These are phyloP conservation scores for Noccaea caerulescens DNA, from an alignment of 345 rosid species.

Conservation along the genomic window DNA sequence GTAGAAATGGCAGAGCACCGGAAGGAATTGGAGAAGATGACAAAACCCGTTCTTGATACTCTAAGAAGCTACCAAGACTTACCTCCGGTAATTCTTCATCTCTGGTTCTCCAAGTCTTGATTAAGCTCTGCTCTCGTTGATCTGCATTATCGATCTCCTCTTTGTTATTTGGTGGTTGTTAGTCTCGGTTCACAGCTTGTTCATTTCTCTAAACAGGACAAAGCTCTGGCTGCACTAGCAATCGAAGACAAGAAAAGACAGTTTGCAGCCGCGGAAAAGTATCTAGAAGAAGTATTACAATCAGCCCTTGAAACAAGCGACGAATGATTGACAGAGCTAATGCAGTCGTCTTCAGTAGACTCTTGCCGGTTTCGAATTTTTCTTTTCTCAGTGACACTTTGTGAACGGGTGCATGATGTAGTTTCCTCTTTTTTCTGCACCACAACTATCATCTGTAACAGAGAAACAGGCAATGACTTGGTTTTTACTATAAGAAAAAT, in stretches of 20 bases:
- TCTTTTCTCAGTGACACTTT: slow-evolving; percentile 43
- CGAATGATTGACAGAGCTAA: slow-evolving; percentile 38
- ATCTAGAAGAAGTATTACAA: slow-evolving; percentile 86
- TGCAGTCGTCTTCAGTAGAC: slow-evolving; percentile 37
- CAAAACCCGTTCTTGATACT: slow-evolving; percentile 88
- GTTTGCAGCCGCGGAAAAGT: slow-evolving; percentile 86
- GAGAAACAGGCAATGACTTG: too few species aligned
- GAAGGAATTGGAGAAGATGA: slow-evolving; percentile 85
- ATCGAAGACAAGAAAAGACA: slow-evolving; percentile 95
- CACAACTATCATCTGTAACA: slow-evolving; percentile 51
- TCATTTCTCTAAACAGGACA: slow-evolving; percentile 60
- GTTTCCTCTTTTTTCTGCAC: too few species aligned
- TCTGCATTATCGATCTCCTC: not conserved
- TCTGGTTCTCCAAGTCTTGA: slow-evolving; percentile 6
- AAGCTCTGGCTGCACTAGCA: slow-evolving; percentile 89
- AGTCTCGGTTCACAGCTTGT: slow-evolving; percentile 19
- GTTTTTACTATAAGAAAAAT: too few species aligned
- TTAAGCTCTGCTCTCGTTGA: not conserved
- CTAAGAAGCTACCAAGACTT: slow-evolving; percentile 95
- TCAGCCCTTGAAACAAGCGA: slow-evolving; percentile 65
- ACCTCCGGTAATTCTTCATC: slow-evolving; percentile 69
- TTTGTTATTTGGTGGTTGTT: slow-evolving; percentile 25
- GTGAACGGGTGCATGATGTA: too few species aligned
- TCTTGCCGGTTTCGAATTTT: slow-evolving; percentile 41
- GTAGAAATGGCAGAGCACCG: slow-evolving; percentile 90